phyloP scores from a whole-genome alignment of 805 yeast genomes.

The Ogataea paradorogensis region DNA sequence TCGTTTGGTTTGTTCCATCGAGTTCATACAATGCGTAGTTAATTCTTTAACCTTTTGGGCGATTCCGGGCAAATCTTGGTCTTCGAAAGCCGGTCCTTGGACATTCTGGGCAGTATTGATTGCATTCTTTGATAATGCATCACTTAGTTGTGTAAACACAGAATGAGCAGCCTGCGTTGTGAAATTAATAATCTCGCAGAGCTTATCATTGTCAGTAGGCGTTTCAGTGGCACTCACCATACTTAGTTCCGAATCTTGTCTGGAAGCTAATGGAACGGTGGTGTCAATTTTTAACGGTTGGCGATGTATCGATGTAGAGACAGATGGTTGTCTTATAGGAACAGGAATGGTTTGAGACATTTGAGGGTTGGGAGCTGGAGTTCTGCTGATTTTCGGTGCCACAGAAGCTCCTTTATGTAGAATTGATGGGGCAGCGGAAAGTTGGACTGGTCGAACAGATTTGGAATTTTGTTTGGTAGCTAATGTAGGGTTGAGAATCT shows the following conservation, averaged over 20 bases:
- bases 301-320: constrained; percentile 19
- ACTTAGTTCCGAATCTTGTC: constrained; percentile 33
- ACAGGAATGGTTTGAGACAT: constrained; percentile 16
- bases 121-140: constrained; percentile 65
- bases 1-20: constrained; percentile 78
- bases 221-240: constrained; percentile 14
- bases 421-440: constrained; percentile 2
- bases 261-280: constrained; percentile 8
- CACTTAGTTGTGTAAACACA: constrained; percentile 72
- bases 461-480: constrained; percentile 7
- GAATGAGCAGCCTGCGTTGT: constrained; percentile 55
- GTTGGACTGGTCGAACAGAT: constrained; percentile 7
- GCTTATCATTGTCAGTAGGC: constrained; percentile 28
- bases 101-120: constrained; percentile 45
- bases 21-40: constrained; percentile 69
- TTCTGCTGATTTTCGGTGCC: constrained; percentile 19
- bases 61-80: constrained; percentile 34
- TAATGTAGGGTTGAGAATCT: constrained; percentile 25
- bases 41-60: constrained; percentile 72
- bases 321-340: constrained; percentile 15
- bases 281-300: constrained; percentile 30
- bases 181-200: constrained; percentile 29
- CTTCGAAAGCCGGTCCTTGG: constrained; percentile 19
- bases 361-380: constrained; percentile 24
- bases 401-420: constrained; percentile 7